Evolutionary conservation across 192 early-diverging fungal species (phyloP), one percentile per base, ranked within the genome.

Genomic region (Linnemannia zychae): DNA sequence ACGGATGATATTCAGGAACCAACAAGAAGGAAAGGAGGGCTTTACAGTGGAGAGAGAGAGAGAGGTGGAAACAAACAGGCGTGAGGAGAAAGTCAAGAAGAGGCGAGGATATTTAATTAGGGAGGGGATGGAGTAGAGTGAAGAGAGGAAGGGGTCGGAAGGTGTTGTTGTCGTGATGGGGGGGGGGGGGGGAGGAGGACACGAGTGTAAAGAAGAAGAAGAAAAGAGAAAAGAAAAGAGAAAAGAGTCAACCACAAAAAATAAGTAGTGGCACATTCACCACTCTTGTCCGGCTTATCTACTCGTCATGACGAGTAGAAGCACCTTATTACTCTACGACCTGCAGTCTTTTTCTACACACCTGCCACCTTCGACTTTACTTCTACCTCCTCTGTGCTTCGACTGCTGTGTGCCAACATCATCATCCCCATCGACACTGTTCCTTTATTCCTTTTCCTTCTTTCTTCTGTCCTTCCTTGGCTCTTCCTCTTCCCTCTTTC

Each of bases 141-240:
- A 68, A 40, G 46, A 57, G 52, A 33, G 34, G 18, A 20, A 33
- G 16, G 49, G 48, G 47, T 13, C n/a, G n/a, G 24, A 18, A 47
- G 72, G 17, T 28, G 49, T 36, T 16, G 52, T 20, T 22, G 24
- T 22, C 24, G 50, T 24, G 52, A n/a, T 24, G 40, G 60, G 46
- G 40, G 18, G 34, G 17, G 18, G 22, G 22, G 65, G 20, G 60
- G 73, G 50, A 31, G 50, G 36, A 74, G 37, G 49, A 53, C 47
- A 74, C 47, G 50, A 74, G 44, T 33, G 72, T 34, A 33, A 24
- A 73, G 48, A 37, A 63, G 57, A 48, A 72, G 49, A 36, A 31
- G 48, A 40, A 36, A 31, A 65, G 53, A 47, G 40, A 67, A 34
- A 31, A 67, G 65, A 76, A 22, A 67, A 28, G 46, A 12, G 24